A percentile compares a stretch with the other conserved stretches of the same genome.
Evolutionary conservation across 2,329 filamentous ascomycete genomes (phyloP).

Genomic region (Phaeosphaeriaceae sp.): DNA sequence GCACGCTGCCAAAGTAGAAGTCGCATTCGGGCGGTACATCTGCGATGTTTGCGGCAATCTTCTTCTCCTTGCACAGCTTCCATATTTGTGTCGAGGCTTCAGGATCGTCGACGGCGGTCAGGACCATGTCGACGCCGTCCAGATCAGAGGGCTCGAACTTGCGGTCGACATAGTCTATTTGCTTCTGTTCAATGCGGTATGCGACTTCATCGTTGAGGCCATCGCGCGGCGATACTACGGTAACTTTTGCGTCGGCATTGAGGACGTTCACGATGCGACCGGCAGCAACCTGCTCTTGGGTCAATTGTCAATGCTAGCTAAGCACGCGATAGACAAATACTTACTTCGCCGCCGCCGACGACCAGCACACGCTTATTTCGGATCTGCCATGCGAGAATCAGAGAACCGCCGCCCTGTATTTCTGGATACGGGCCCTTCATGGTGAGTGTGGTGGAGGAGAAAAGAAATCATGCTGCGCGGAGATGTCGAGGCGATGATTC

Average conservation of each 20-base stretch:
- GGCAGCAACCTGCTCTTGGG: conserved; percentile 78
- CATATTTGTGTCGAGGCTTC: conserved; percentile 89
- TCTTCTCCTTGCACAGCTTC: conserved; percentile 86
- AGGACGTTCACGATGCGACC: conserved; percentile 93
- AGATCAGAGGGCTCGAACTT: conserved; percentile 88
- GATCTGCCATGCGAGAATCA: conserved; percentile 96
- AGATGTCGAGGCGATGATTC: conserved; percentile 25
- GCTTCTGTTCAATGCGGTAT: conserved; percentile 75
- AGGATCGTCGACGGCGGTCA: conserved; percentile 92
- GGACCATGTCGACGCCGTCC: conserved; percentile 81
- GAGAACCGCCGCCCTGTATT: conserved; percentile 86
- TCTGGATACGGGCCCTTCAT: conserved; percentile 71
- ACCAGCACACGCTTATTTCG: conserved; percentile 89
- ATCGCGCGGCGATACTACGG: conserved; percentile 78
- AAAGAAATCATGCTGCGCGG: conserved; percentile 28
- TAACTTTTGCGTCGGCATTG: conserved; percentile 91
- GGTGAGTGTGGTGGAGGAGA: conserved; percentile 27
- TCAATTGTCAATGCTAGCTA: conserved; percentile 41
- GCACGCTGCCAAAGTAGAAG: conserved; percentile 97
- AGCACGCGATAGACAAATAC: conserved; percentile 31
- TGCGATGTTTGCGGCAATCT: conserved; percentile 91
- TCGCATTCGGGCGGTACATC: conserved; percentile 97
- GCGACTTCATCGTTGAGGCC: conserved; percentile 90
- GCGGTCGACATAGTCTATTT: conserved; percentile 82
- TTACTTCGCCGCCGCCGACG: conserved; percentile 91